Percentiles rank a stretch among this genome's conserved stretches.
These are phyloP conservation scores for Colletotrichum lentis DNA, from an alignment of 2,329 filamentous ascomycete species.

Conservation along the genomic window DNA sequence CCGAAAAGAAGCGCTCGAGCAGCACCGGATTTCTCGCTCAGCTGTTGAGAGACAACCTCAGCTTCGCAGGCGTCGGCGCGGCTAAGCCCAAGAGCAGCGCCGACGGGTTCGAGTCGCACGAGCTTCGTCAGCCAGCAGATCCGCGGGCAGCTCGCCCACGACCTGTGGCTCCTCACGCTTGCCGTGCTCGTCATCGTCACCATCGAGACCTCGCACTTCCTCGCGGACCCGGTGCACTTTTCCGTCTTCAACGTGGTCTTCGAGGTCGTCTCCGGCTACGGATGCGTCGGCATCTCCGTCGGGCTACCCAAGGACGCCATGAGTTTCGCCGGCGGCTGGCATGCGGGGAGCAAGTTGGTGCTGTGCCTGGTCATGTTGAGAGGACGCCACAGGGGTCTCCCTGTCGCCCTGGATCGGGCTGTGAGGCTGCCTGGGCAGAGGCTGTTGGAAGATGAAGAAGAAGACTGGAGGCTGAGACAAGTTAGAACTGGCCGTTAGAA, in stretches of 20 bases:
- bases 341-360: slow-evolving; percentile 64
- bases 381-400: slow-evolving; percentile 64
- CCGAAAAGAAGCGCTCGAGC: slow-evolving; percentile 41
- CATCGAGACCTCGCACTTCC: slow-evolving; percentile 66
- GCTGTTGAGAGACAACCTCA: slow-evolving; percentile 34
- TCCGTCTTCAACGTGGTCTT: slow-evolving; percentile 69
- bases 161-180: slow-evolving; percentile 71
- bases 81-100: slow-evolving; percentile 29
- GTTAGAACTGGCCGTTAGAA: neutral
- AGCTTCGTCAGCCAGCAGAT: slow-evolving; percentile 65
- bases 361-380: slow-evolving; percentile 65
- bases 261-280: slow-evolving; percentile 66
- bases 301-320: slow-evolving; percentile 63
- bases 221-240: slow-evolving; percentile 59
- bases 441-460: slow-evolving; percentile 45
- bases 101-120: slow-evolving; percentile 48
- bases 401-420: slow-evolving; percentile 64
- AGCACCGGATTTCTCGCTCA: slow-evolving; percentile 43
- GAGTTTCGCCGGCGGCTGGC: slow-evolving; percentile 64
- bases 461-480: slow-evolving; percentile 36
- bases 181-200: slow-evolving; percentile 67
- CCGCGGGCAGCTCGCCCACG: slow-evolving; percentile 71
- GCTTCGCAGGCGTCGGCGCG: slow-evolving; percentile 57
- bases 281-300: slow-evolving; percentile 67
- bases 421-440: slow-evolving; percentile 53